phyloP scores from a whole-genome alignment of 2,329 filamentous ascomycete genomes.

The Alternaria postmessia region DNA sequence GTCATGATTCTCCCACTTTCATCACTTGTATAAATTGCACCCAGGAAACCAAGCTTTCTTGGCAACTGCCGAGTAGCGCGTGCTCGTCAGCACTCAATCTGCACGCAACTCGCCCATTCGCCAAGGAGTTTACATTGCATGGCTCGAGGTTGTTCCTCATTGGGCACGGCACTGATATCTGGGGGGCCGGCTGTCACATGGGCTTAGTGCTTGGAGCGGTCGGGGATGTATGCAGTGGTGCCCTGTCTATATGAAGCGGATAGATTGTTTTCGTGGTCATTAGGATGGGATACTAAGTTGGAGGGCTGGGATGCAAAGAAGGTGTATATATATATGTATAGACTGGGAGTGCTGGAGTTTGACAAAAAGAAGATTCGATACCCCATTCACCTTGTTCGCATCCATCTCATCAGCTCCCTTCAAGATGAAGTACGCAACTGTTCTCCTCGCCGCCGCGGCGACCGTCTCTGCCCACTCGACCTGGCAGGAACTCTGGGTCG shows the following conservation, averaged over 20 bases:
- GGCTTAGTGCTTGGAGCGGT: neutral
- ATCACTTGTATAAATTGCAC: neutral
- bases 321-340: neutral
- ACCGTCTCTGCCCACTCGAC: conserved; percentile 50
- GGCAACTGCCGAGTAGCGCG: neutral
- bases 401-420: neutral
- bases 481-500: conserved; percentile 51
- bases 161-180: neutral
- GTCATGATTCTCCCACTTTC: neutral
- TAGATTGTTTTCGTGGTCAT: neutral
- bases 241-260: neutral
- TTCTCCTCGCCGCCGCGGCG: conserved; percentile 44
- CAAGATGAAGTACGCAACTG: conserved; percentile 42
- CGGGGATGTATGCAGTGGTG: neutral
- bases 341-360: neutral
- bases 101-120: neutral
- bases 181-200: neutral
- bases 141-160: neutral
- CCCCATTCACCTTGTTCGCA: too few relatives aligned
- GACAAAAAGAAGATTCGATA: neutral
- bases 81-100: neutral
- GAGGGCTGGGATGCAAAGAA: neutral
- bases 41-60: neutral
- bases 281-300: neutral
- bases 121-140: neutral